A percentile compares a stretch with the other conserved stretches of the same genome.
Conservation (phyloP, 75 land plant species). For the Pinus tabuliformis region DNA sequence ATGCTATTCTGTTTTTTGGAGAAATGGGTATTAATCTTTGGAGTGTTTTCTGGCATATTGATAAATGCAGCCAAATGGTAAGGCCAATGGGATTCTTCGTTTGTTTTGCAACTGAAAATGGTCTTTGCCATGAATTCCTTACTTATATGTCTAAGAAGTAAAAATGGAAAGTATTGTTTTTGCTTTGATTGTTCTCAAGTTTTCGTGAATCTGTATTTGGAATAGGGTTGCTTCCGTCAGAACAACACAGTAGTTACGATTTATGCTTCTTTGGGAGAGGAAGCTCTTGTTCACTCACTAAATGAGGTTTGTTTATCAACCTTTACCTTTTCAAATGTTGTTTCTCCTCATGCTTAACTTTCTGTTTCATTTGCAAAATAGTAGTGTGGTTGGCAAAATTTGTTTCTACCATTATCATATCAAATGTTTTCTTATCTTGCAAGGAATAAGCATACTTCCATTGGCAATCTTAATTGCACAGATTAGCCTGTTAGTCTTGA, state of each 20-base stretch:
- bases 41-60: neutral
- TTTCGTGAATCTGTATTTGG: neutral
- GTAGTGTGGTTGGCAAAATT: neutral
- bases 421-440: neutral
- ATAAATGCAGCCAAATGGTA: neutral
- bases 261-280: constrained; percentile 94
- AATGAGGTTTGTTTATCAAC: constrained; percentile 68
- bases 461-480: too few species aligned
- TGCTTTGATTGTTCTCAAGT: neutral
- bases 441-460: too few species aligned
- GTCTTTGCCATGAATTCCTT: neutral
- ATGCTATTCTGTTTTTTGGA: neutral
- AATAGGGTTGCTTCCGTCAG: constrained; percentile 90
- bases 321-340: neutral
- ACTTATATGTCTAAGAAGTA: too few species aligned
- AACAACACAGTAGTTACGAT: constrained; percentile 91
- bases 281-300: constrained; percentile 86
- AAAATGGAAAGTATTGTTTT: neutral
- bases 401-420: neutral
- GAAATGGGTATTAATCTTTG: neutral
- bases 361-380: neutral
- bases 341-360: neutral
- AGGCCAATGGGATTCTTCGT: neutral
- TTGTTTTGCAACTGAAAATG: neutral
- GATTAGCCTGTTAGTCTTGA: too few species aligned